A percentile compares a stretch with the other conserved stretches of the same genome.
These are phyloP conservation scores for Dipodascus geniculatus DNA, from an alignment of 805 yeast species.

Conservation along the genomic window DNA sequence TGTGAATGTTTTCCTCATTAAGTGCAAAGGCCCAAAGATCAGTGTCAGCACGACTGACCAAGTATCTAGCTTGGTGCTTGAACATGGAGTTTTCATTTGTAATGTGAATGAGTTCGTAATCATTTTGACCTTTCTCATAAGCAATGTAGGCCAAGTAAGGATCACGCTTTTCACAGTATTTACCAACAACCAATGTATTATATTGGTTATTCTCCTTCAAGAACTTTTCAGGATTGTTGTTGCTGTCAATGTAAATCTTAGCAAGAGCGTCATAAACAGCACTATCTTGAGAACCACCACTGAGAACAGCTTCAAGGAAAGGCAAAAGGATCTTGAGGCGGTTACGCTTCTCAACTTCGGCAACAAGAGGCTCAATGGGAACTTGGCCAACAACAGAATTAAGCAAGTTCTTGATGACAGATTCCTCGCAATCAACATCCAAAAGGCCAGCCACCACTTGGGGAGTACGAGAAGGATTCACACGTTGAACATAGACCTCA, in stretches of 20 bases:
- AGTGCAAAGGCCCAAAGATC: slow-evolving; percentile 75
- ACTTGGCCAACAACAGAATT: slow-evolving; percentile 87
- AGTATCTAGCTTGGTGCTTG: slow-evolving; percentile 97
- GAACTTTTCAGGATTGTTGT: slow-evolving; percentile 95
- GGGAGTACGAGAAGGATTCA: slow-evolving; percentile 90
- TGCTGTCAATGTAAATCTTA: slow-evolving; percentile 93
- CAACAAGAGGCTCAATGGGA: slow-evolving; percentile 79
- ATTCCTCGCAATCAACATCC: slow-evolving; percentile 96
- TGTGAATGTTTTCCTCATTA: slow-evolving; percentile 62
- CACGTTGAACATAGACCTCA: slow-evolving; percentile 96
- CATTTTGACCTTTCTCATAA: slow-evolving; percentile 89
- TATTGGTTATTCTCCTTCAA: slow-evolving; percentile 81
- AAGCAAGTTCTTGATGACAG: slow-evolving; percentile 67
- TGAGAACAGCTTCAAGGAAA: slow-evolving; percentile 79
- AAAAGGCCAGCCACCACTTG: slow-evolving; percentile 92
- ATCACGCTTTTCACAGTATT: slow-evolving; percentile 97
- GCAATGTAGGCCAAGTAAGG: slow-evolving; percentile 97
- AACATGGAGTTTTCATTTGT: slow-evolving; percentile 97
- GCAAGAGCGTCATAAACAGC: slow-evolving; percentile 93
- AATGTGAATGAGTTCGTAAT: slow-evolving; percentile 76
- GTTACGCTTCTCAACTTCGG: slow-evolving; percentile 94
- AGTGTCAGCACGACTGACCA: slow-evolving; percentile 78
- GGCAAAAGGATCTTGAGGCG: slow-evolving; percentile 85
- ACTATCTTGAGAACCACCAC: slow-evolving; percentile 72
- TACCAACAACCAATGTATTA: slow-evolving; percentile 93